Base-by-base conservation (phyloP, 1,284 basidiomycete species). In the Trichosporon asahii region DNA sequence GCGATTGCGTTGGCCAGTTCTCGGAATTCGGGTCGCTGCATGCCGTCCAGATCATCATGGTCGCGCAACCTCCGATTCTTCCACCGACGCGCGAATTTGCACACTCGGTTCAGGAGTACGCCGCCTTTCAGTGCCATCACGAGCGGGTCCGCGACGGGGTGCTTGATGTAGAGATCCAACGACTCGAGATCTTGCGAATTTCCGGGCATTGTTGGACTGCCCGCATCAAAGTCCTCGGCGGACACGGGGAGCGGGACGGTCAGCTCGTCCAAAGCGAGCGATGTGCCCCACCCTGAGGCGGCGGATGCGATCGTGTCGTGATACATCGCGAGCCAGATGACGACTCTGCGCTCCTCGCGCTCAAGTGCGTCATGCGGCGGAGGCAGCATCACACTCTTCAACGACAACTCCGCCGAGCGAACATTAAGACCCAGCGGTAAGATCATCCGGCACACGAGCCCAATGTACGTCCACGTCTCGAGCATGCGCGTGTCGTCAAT, bases 401-500 rank as follows among this genome's bases (percentile, higher is more conserved):
- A 75, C 0, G 79, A 79, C 18, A 80, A 67, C 63, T 80, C 79
- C 6, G 80, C 80, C n/a, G 75, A 77, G 55, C 80, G 76, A 12
- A 81, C 79, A 66, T 79, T 81, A 27, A 84, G 73, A 1, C 83
- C 83, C 2, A 84, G 75, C 8, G 82, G 83, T 0, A 81, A 72
- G 18, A 83, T 76, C 79, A 83, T 80, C 25, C 82, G 75, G 9
- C 78, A 75, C 6, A 82, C 78, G 2, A 82, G 74, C 49, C 82
- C 83, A 27, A 76, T 73, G 68, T 78, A 79, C 8, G 79, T 79
- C 82, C 82, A 84, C 65, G 80, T 81, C 67, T 84, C 83, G 40
- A 83, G 74, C 83, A 82, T 82, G 35, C 81, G 76, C 8, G 80
- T 82, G 69, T 84, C 80, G 67, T 82, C 79, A 66, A 83, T 81